phyloP scores from a whole-genome alignment of 257 asterid genomes.

The Solanum bulbocastanum region DNA sequence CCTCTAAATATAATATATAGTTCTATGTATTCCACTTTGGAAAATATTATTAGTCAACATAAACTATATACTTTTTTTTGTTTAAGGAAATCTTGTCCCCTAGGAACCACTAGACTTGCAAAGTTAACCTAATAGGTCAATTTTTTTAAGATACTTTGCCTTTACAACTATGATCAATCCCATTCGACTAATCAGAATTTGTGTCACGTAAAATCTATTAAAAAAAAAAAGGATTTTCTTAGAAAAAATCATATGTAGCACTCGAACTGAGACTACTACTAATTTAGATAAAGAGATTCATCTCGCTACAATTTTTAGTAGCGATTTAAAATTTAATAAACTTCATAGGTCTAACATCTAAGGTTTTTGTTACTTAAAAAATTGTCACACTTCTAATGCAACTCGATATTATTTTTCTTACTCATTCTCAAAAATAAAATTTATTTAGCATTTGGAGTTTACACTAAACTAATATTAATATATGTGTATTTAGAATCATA shows the following conservation, averaged over 20 bases:
- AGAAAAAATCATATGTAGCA: neutral
- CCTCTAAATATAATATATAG: neutral
- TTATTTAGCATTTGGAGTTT: neutral
- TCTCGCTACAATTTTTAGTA: too few relatives aligned
- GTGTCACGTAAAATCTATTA: rapidly evolving
- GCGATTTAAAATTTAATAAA: neutral
- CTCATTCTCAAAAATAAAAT: neutral
- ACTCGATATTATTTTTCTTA: neutral
- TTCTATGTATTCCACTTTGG: neutral
- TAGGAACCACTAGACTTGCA: neutral
- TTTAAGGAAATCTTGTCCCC: neutral
- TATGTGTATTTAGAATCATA: neutral
- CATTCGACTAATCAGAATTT: neutral
- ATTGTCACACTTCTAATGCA: neutral
- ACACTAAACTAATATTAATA: neutral
- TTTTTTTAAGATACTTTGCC: neutral
- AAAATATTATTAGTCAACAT: neutral
- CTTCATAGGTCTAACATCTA: neutral
- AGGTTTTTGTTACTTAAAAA: neutral
- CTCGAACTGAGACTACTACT: neutral
- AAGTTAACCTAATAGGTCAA: neutral
- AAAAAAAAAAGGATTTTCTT: too few relatives aligned
- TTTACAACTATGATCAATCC: neutral
- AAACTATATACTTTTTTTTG: neutral
- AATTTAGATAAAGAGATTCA: neutral